Conservation (phyloP, 345 rosid species). For the Laguncularia racemosa region DNA sequence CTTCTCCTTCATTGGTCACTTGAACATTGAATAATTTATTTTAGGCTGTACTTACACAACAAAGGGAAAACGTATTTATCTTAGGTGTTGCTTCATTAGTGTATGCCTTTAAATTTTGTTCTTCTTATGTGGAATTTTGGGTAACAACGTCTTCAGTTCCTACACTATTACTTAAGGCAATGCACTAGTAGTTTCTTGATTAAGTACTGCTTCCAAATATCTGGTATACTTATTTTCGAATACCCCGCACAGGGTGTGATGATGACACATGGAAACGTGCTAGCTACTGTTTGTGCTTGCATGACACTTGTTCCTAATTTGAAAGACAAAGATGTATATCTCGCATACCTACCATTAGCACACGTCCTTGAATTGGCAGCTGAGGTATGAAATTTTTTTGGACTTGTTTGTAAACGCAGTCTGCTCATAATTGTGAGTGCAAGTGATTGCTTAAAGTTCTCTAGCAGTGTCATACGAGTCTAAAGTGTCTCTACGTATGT, state of each 20-base stretch:
- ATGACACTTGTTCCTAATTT: conserved; percentile 88
- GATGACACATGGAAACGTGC: conserved; percentile 97
- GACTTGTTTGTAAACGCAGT: neutral
- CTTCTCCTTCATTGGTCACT: no score
- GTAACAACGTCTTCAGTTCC: no score
- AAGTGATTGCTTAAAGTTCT: neutral
- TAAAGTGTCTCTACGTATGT: conserved; percentile 6
- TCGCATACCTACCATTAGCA: conserved; percentile 90
- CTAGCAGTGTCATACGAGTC: conserved; percentile 10
- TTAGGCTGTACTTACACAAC: no score
- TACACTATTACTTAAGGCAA: no score
- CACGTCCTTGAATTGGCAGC: conserved; percentile 97
- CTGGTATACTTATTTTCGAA: neutral
- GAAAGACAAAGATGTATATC: conserved; percentile 71
- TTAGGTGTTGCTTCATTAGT: no score
- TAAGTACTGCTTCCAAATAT: neutral
- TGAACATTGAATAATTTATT: no score
- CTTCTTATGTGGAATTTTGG: no score
- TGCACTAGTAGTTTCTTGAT: neutral
- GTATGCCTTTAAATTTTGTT: no score
- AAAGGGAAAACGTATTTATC: no score
- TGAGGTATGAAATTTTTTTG: conserved; percentile 43
- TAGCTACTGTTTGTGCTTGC: conserved; percentile 89
- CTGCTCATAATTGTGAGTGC: neutral
- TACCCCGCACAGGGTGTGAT: conserved; percentile 74